These are phyloP conservation scores for Camptophora hylomeconis DNA, from an alignment of 2,329 filamentous ascomycete genomes.

Conservation along the genomic window DNA sequence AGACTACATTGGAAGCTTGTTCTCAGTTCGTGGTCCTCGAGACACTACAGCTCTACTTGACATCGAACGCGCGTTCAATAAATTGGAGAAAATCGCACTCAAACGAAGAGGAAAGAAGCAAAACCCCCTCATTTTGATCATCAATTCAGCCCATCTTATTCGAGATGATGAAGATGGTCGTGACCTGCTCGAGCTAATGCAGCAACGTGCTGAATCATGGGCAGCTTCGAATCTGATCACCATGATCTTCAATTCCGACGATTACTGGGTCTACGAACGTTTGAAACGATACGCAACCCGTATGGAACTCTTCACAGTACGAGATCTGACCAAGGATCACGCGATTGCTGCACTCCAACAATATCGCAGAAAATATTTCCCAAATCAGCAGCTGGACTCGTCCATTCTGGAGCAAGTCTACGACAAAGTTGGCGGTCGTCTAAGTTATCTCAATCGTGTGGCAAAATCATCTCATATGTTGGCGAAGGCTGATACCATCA, in stretches of 20 bases:
- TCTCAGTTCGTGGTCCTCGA: slow-evolving; percentile 82
- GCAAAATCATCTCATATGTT: slow-evolving; percentile 79
- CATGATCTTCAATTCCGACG: slow-evolving; percentile 83
- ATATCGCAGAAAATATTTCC: slow-evolving; percentile 69
- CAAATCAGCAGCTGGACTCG: slow-evolving; percentile 41
- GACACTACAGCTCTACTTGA: slow-evolving; percentile 87
- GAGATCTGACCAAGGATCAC: slow-evolving; percentile 65
- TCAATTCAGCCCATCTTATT: slow-evolving; percentile 87
- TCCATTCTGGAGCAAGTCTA: slow-evolving; percentile 65
- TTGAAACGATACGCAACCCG: slow-evolving; percentile 84
- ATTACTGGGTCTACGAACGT: slow-evolving; percentile 97
- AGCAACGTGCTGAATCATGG: slow-evolving; percentile 94
- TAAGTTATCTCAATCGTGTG: slow-evolving; percentile 79
- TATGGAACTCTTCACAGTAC: slow-evolving; percentile 83
- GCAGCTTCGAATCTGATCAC: slow-evolving; percentile 84
- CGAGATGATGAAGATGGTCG: slow-evolving; percentile 87
- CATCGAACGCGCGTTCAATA: slow-evolving; percentile 94
- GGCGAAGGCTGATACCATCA: slow-evolving; percentile 60
- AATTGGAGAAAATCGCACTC: slow-evolving; percentile 89
- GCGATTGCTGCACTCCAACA: slow-evolving; percentile 64
- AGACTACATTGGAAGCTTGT: slow-evolving; percentile 83
- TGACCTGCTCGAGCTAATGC: slow-evolving; percentile 83
- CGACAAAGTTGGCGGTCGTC: slow-evolving; percentile 69
- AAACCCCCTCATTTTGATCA: slow-evolving; percentile 73
- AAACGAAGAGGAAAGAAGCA: slow-evolving; percentile 36